Evolutionary conservation across 345 rosid genomes (phyloP), one percentile per base, ranked within the genome.

Genomic region (Cardamine occulta): DNA sequence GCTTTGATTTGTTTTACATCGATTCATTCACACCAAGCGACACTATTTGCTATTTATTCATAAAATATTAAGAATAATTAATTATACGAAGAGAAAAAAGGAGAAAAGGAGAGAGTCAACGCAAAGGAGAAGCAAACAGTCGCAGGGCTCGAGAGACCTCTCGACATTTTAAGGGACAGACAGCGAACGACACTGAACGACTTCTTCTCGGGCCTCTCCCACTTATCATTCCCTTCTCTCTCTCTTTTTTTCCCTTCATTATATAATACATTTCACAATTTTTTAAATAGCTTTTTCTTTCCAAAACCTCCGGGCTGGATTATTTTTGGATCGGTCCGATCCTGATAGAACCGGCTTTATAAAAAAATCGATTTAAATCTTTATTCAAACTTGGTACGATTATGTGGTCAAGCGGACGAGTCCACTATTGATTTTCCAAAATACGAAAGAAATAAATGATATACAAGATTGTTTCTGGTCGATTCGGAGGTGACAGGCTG

Each of bases 141-240:
- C 81, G 44, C 81, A 49, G 73, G 81, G 77, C 81, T 78, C 81
- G 68, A 78, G 81, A 77, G 72, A 37, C 80, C 53, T 72, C 62
- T 77, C 80, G 68, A 64, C 77, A 66, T 75, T 48, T 57, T 39
- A 70, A 77, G 62, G 29, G 76, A 66, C 66, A 76, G 79, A 76
- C 57, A 76, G 35, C 74, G 64, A 76, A 28, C 32, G 35, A 52
- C 72, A 68, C 53, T 63, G 42, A 73, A 72, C 73, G 77, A 66
- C 77, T 72, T 72, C 69, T 59, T 72, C 81, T 59, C 69, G 68
- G 58, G 32, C 78, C 52, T 78, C 70, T 78, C 81, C 77, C 81
- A 66, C 68, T 66, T 51, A 72, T 72, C 77, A 78, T 78, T 72
- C 74, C 32, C 53, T 47, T 21, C 39, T 39, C 29, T 63, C 39